Evolutionary conservation across 2,329 filamentous ascomycete species (phyloP), one percentile per base, ranked within the genome.

Genomic region (Fusarium staphyleae): DNA sequence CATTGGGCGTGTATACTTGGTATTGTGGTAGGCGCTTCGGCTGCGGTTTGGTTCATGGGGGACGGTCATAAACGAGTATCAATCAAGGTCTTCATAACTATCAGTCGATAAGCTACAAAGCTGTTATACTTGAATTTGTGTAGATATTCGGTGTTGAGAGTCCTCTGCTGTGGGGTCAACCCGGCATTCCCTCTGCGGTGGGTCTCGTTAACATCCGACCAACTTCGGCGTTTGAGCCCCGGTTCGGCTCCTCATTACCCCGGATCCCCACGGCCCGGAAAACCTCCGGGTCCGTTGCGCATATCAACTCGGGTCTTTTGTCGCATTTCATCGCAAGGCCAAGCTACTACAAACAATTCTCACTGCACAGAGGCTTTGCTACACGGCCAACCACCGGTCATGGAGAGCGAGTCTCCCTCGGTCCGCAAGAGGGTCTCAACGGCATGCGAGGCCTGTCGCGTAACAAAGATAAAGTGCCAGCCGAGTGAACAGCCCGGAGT

Each of bases 361-460:
- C n/a, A 22, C 19, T 22, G 19, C 19, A 22, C 7, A 22, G 19
- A 22, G 19, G 19, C 19, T n/a, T 7, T 22, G 7, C 19, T 7
- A 7, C 19, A 7, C 7, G 19, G 7, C 11, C n/a, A 14, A 34
- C 10, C 7, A 28, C 12, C 19, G 19, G 15, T 43, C 39, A 66
- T 64, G 57, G 52, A 52, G 24, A 35, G 51, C 28, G 52, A 52
- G 8, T 57, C 57, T 10, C 48, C 51, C 16, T 33, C 45, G 2
- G 48, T 28, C 12, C 65, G 65, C 19, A 70, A 72, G 55, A 65
- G 70, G 33, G 41, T 67, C 13, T 65, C 65, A 14, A 74, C 84
- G 71, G 74, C 81, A 15, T 84, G 81, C 49, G 81, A 84, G 67
- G 78, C 80, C 3, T 84, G 82, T 57, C 73, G 82, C 47, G 73